Evolutionary conservation across 2,329 filamentous ascomycete species (phyloP), one percentile per base, ranked within the genome.

Genomic region (Ceratocystis diversiconidia): DNA sequence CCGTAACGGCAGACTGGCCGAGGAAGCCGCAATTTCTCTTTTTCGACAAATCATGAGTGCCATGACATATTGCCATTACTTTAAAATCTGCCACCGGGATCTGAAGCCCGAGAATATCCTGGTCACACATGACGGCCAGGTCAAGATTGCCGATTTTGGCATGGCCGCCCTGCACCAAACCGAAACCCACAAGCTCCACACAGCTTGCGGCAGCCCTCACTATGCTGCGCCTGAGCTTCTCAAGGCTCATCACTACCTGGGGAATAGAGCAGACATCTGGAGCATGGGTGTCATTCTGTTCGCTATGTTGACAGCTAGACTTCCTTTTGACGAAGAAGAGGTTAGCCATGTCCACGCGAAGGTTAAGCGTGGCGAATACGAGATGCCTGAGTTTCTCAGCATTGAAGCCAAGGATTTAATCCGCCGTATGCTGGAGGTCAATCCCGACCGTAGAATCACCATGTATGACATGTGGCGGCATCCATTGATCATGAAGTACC

Each of bases 81-180:
- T 96, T 76, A 91, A 92, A 70, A 96, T 99, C 69, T 96, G 92
- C 73, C 94, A 99, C 73, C 88, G 94, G 28, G 94, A 99, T 71
- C 79, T 99, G 64, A 99, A 99, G 75, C 94, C 92, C 0, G 94
- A 99, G 76, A 99, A 99, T 71, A 96, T 99, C 59, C 80, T 99
- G 19, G 80, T 99, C 62, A 91, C 91, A 66, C 79, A 79, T 2
- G 79, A 86, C 60, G 82, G 87, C 64, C 85, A 89, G 66, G 85
- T 97, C 74, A 99, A 97, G 76, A 86, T 99, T 71, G 92, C 92
- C 63, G 94, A 99, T 74, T 99, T 99, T 74, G 92, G 94, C 52
- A 96, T 99, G 92, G 94, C 94, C 57, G 92, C 92, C 2, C 79
- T 97, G 52, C 84, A 87, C 69, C 92, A 97, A 73, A 89, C 89